A percentile compares a stretch with the other conserved stretches of the same genome.
Conservation (phyloP, 768 basidiomycete genomes). For the Termitomyces sp. region DNA sequence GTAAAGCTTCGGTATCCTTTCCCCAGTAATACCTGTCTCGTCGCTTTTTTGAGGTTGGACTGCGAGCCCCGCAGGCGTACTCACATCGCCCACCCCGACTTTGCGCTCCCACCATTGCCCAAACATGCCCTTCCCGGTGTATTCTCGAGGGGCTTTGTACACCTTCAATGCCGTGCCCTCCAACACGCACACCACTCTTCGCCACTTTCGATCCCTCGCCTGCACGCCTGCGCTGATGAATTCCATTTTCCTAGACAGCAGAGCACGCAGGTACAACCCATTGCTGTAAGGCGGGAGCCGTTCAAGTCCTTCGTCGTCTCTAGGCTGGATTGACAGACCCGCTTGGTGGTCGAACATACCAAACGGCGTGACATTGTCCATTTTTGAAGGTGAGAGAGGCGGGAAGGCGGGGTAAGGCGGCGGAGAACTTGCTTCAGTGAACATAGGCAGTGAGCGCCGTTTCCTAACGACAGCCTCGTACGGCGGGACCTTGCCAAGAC, state of each 20-base stretch:
- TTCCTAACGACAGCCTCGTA: conserved; percentile 35
- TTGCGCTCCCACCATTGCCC: conserved; percentile 77
- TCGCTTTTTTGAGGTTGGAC: conserved; percentile 17
- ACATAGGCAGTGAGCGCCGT: conserved; percentile 69
- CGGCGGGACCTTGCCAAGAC: conserved; percentile 26
- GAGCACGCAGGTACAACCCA: conserved; percentile 70
- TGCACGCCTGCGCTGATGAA: conserved; percentile 82
- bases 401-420: conserved; percentile 58
- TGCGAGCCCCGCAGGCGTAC: conserved; percentile 20
- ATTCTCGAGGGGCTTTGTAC: conserved; percentile 44
- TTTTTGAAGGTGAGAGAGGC: conserved; percentile 4
- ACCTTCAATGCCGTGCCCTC: conserved; percentile 89
- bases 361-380: conserved; percentile 8
- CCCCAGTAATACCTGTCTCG: conserved; percentile 16
- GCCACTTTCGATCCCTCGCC: conserved; percentile 90
- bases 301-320: conserved; percentile 85
- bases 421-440: conserved; percentile 49
- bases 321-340: conserved; percentile 30
- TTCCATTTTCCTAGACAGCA: conserved; percentile 91
- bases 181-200: conserved; percentile 78
- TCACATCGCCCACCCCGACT: conserved; percentile 67
- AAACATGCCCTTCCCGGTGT: conserved; percentile 44
- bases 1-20: conserved; percentile 5
- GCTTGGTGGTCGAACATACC: not conserved
- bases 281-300: conserved; percentile 79